These are phyloP conservation scores for Trichoderma cornu-damae DNA, from an alignment of 2,329 filamentous ascomycete species.

Conservation along the genomic window DNA sequence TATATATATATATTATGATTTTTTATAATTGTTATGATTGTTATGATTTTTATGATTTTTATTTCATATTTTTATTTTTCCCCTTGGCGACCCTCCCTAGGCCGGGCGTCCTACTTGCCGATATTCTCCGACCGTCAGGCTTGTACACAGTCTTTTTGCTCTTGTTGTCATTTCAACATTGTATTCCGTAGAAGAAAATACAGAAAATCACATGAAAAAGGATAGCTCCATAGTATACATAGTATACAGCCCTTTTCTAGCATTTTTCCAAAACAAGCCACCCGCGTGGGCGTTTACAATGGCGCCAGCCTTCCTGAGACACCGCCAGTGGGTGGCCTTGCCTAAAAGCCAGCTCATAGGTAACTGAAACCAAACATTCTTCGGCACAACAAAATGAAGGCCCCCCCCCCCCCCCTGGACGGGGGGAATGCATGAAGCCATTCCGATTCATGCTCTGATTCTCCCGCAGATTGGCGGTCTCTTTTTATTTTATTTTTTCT, in stretches of 20 bases:
- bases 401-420: too few species aligned
- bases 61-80: neutral
- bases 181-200: too few species aligned
- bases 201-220: too few species aligned
- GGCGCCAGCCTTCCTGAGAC: constrained; percentile 14
- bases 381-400: neutral
- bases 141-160: neutral
- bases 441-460: neutral
- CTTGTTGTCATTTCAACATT: neutral
- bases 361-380: constrained; percentile 16
- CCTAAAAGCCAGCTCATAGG: neutral
- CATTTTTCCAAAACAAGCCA: constrained; percentile 6
- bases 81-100: neutral
- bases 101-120: neutral
- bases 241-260: neutral
- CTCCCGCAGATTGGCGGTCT: neutral
- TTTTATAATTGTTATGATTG: too few species aligned
- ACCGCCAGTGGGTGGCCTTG: neutral
- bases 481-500: too few species aligned
- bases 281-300: constrained; percentile 11
- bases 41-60: too few species aligned
- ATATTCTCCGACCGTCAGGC: neutral
- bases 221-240: too few species aligned
- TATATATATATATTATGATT: too few species aligned
- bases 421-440: constrained; percentile 1